phyloP scores from a whole-genome alignment of 768 basidiomycete genomes.

The Coprinopsis sp. region DNA sequence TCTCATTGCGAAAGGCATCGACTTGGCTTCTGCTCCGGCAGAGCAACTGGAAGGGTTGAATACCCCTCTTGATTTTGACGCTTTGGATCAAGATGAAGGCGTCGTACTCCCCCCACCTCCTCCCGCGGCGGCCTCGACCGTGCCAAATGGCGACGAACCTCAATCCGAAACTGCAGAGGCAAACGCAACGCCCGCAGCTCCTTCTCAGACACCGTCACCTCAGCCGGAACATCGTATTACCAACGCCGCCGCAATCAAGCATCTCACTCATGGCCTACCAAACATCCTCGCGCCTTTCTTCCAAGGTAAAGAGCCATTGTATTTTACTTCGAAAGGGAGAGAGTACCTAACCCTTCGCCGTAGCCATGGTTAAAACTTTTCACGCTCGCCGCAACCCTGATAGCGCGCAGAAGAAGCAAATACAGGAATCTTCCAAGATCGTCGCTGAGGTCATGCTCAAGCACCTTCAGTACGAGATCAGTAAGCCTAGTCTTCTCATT shows the following conservation, averaged over 20 bases:
- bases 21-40: not conserved
- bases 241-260: constrained; percentile 74
- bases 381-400: constrained; percentile 78
- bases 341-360: not conserved
- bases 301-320: too few relatives aligned
- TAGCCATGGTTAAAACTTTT: constrained; percentile 86
- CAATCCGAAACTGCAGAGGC: constrained; percentile 9
- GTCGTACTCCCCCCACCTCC: constrained; percentile 17
- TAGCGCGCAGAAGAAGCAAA: constrained; percentile 69
- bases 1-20: constrained; percentile 48
- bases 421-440: constrained; percentile 59
- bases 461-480: constrained; percentile 52
- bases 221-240: constrained; percentile 46
- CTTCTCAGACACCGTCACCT: constrained; percentile 18
- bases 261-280: constrained; percentile 75
- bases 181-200: constrained; percentile 15
- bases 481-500: constrained; percentile 37
- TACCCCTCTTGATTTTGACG: not conserved
- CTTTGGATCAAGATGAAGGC: constrained; percentile 15
- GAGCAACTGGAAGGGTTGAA: not conserved
- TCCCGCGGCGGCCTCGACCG: constrained; percentile 25
- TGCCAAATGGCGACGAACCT: constrained; percentile 29
- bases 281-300: constrained; percentile 76
- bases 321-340: not conserved
- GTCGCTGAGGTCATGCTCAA: constrained; percentile 71